Evolutionary conservation across 2,329 filamentous ascomycete species (phyloP), one percentile per base, ranked within the genome.

Genomic region (Dactylellina cionopaga): DNA sequence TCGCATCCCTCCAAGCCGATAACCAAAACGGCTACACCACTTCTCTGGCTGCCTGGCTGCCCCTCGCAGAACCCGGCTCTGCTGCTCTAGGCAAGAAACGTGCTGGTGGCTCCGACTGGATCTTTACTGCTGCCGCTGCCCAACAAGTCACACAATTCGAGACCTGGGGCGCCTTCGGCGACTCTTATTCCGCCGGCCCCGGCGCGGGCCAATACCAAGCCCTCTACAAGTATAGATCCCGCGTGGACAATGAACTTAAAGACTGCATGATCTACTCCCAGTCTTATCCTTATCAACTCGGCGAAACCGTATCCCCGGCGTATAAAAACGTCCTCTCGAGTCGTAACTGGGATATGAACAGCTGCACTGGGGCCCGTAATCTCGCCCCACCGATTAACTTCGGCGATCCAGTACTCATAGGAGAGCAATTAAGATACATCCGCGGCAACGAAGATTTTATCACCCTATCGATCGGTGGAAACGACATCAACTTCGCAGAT

Each of bases 11-110:
- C 1, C 46, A 43, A 17, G 17, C 11, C 4, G 39, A 56, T 44
- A 55, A 65, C n/a, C 37, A 65, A 24, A 65, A 56, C 51, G 60
- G 60, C 2, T 65, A 65, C 17, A 65, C 60, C 19, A 55, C 60
- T 0, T 13, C 9, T 6, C 22, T 65, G 5, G 19, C 44, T 1
- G 58, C 46, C 3, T 63, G 58, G 58, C 17, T 63, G 13, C 56
- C 56, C 17, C 35, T 62, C 11, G 41, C 39, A 2, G 10, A 51
- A 51, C 29, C 44, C 4, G 56, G 56, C 13, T 62, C 56, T 7
- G 44, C 24, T 31, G 29, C 39, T 22, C 15, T 59, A 7, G 54
- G 54, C 37, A 59, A 59, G 15, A 46, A 46, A 35, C 54, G 54
- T 11, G 3, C 27, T 4, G 3, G 6, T 9, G 37, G 11, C 35